A percentile compares a stretch with the other conserved stretches of the same genome.
phyloP scores from a whole-genome alignment of 176 grass and related monocot genomes.

The Sorghum bicolor region DNA sequence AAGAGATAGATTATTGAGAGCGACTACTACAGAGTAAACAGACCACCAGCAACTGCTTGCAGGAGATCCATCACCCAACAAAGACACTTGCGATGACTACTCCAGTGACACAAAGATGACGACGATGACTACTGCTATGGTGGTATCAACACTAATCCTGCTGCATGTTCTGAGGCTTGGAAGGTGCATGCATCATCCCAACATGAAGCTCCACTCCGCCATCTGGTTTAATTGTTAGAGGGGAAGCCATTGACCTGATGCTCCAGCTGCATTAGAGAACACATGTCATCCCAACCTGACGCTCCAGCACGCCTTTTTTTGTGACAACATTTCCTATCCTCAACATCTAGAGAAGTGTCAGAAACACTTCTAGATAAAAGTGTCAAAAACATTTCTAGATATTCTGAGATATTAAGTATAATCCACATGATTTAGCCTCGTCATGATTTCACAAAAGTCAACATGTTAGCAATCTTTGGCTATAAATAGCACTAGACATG shows the following conservation, averaged over 20 bases:
- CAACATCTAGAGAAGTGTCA: no score
- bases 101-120: background rate
- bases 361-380: no score
- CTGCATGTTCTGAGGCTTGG: conserved; percentile 17
- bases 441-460: no score
- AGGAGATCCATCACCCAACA: background rate
- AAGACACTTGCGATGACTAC: background rate
- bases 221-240: conserved; percentile 36
- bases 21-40: background rate
- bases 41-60: background rate
- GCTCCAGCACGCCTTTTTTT: no score
- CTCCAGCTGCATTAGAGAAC: conserved; percentile 54
- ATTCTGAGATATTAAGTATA: no score
- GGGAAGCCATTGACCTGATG: conserved; percentile 30
- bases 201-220: conserved; percentile 14
- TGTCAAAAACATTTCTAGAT: no score
- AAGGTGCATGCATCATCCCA: background rate
- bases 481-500: no score
- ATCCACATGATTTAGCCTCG: no score
- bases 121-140: background rate
- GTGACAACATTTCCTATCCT: no score
- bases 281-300: background rate
- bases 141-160: conserved; percentile 12
- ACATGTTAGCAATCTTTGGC: no score
- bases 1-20: background rate